phyloP scores from a whole-genome alignment of 306 rosid species.

The Inga laurina region DNA sequence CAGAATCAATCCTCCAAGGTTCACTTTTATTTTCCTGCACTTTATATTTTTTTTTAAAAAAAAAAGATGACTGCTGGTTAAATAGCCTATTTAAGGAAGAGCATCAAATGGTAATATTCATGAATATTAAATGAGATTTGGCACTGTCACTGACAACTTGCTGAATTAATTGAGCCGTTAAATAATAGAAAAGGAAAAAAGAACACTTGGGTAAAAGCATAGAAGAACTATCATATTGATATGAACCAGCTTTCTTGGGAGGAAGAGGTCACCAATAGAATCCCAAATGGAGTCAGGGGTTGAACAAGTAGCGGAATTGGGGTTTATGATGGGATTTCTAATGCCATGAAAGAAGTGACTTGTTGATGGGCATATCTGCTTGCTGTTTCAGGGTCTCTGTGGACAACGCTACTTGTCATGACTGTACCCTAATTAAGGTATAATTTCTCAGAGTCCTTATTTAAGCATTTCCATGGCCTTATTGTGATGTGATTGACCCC shows the following conservation, averaged over 20 bases:
- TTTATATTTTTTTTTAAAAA: not conserved
- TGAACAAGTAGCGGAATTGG: not conserved
- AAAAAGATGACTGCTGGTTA: not conserved
- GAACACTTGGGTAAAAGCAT: not conserved
- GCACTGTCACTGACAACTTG: not conserved
- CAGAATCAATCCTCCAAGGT: slow-evolving; percentile 90
- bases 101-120: not conserved
- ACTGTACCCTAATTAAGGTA: slow-evolving; percentile 75
- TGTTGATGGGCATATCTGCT: slow-evolving; percentile 28
- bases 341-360: slow-evolving; percentile 4
- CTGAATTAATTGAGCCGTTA: slow-evolving; percentile 1
- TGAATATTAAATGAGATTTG: slow-evolving; percentile 15
- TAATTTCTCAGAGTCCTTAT: slow-evolving; percentile 21
- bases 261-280: not conserved
- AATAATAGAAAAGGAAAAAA: not conserved
- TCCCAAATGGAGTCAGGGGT: not conserved
- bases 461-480: not conserved
- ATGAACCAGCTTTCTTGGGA: not conserved
- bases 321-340: slow-evolving; percentile 10
- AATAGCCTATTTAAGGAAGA: slow-evolving; percentile 10
- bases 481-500: not conserved
- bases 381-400: slow-evolving; percentile 69
- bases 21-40: slow-evolving; percentile 10
- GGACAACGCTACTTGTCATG: slow-evolving; percentile 63
- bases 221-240: not conserved